These are phyloP conservation scores for Rhynchosporium secalis DNA, from an alignment of 2,329 filamentous ascomycete genomes.

Conservation along the genomic window DNA sequence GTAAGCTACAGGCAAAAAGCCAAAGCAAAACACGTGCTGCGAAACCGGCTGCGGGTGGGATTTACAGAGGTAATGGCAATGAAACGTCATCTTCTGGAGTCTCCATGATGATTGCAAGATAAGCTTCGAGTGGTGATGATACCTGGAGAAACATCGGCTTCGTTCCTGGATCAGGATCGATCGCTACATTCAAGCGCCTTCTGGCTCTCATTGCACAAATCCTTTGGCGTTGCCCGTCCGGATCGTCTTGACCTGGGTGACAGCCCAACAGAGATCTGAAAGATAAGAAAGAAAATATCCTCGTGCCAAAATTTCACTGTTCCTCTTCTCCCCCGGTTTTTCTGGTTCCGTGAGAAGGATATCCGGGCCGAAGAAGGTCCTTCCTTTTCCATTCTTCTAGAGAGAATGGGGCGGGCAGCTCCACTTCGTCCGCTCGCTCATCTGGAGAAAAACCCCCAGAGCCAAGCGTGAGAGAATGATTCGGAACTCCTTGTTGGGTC, in stretches of 20 bases:
- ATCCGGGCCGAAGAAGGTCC: slow-evolving; percentile 13
- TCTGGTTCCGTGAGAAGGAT: background rate
- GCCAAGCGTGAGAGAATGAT: slow-evolving; percentile 8
- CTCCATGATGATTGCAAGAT: slow-evolving; percentile 4
- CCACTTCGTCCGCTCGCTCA: background rate
- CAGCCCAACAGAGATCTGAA: background rate
- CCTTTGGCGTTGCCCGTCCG: background rate
- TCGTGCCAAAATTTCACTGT: slow-evolving; percentile 4
- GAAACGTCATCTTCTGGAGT: slow-evolving; percentile 13
- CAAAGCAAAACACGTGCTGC: background rate
- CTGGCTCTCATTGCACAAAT: background rate
- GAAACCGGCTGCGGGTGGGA: background rate
- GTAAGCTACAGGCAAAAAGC: background rate
- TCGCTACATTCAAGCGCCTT: slow-evolving; percentile 6
- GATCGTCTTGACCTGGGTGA: background rate
- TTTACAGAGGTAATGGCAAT: background rate
- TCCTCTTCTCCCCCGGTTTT: background rate
- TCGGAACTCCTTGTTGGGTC: slow-evolving; percentile 3
- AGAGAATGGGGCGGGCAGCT: background rate
- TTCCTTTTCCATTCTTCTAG: background rate
- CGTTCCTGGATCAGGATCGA: no score
- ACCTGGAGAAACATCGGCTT: slow-evolving; percentile 7
- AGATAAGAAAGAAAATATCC: background rate
- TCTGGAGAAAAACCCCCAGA: background rate
- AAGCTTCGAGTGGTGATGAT: slow-evolving; percentile 1